These are phyloP conservation scores for Leccinum holopus DNA, from an alignment of 1,284 basidiomycete genomes.

Conservation along the genomic window DNA sequence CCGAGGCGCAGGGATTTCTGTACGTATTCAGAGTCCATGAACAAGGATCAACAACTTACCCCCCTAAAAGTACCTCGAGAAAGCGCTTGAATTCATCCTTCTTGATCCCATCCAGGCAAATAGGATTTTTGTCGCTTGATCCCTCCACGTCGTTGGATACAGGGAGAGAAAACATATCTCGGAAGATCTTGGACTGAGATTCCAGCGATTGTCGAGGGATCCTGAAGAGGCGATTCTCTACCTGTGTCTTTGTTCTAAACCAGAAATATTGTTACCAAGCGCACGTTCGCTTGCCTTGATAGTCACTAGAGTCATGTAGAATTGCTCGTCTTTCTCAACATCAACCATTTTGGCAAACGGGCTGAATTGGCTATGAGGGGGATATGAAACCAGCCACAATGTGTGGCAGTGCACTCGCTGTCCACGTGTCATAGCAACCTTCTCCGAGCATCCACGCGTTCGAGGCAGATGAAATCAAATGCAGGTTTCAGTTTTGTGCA, in stretches of 20 bases:
- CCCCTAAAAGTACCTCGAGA: conserved; percentile 22
- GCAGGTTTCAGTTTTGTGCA: conserved; percentile 13
- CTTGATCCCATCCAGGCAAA: conserved; percentile 19
- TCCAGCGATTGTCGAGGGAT: conserved; percentile 21
- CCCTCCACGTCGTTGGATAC: conserved; percentile 17
- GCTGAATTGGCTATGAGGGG: background rate
- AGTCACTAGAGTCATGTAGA: conserved; percentile 23
- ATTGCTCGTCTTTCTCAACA: conserved; percentile 10
- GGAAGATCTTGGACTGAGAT: conserved; percentile 22
- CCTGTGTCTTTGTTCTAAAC: conserved; percentile 12
- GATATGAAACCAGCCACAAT: background rate
- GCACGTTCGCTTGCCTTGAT: conserved; percentile 10
- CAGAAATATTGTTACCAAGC: background rate
- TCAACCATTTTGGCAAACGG: conserved; percentile 1
- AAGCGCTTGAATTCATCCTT: conserved; percentile 24
- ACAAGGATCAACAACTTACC: conserved; percentile 6
- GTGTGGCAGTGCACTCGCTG: conserved; percentile 17
- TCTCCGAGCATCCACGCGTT: background rate
- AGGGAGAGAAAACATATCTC: conserved; percentile 27
- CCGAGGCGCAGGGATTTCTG: too few species aligned
- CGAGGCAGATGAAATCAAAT: conserved; percentile 13
- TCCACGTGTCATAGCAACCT: conserved; percentile 18
- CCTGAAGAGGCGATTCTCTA: conserved; percentile 25
- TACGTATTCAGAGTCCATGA: background rate
- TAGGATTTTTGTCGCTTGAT: conserved; percentile 13